These are phyloP conservation scores for Lasiodiplodia theobromae DNA, from an alignment of 2,329 filamentous ascomycete genomes.

Conservation along the genomic window DNA sequence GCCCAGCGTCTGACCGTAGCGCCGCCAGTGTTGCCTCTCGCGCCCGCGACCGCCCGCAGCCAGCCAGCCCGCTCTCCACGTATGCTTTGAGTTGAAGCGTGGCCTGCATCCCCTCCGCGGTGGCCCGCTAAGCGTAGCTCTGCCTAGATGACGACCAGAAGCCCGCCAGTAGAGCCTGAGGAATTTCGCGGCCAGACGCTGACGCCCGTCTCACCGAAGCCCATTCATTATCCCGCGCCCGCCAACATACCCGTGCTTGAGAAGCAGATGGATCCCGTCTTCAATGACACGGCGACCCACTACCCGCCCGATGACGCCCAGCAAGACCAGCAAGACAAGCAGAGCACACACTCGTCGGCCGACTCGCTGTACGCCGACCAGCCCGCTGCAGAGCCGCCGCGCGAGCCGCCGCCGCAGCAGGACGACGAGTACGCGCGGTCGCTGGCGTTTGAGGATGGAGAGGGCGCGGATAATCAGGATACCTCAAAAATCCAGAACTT, in stretches of 20 bases:
- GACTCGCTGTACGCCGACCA: constrained; percentile 44
- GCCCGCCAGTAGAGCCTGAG: constrained; percentile 61
- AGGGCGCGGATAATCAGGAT: constrained; percentile 43
- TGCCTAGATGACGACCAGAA: constrained; percentile 61
- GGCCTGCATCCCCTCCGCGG: constrained; percentile 32
- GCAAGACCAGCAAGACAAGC: constrained; percentile 43
- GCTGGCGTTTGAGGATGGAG: constrained; percentile 39
- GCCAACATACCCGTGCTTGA: constrained; percentile 73
- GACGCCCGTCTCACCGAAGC: constrained; percentile 75
- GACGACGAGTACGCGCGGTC: constrained; percentile 38
- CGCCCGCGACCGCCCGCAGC: constrained; percentile 21
- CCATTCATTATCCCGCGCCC: constrained; percentile 71
- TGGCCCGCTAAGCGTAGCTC: constrained; percentile 38
- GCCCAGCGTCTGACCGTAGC: constrained; percentile 18
- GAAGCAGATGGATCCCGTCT: constrained; percentile 74
- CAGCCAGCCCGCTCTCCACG: constrained; percentile 32
- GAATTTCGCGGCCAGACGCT: constrained; percentile 70
- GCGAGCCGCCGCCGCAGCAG: constrained; percentile 36
- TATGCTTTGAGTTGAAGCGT: constrained; percentile 40
- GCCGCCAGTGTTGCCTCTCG: constrained; percentile 23
- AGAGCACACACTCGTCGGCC: constrained; percentile 37
- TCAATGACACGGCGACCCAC: constrained; percentile 71
- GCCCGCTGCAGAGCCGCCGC: constrained; percentile 32
- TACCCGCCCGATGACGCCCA: constrained; percentile 51
- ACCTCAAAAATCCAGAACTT: constrained; percentile 49